Evolutionary conservation across 148 eudicot species (phyloP).

Genomic region (Fallopia convolvulus): DNA sequence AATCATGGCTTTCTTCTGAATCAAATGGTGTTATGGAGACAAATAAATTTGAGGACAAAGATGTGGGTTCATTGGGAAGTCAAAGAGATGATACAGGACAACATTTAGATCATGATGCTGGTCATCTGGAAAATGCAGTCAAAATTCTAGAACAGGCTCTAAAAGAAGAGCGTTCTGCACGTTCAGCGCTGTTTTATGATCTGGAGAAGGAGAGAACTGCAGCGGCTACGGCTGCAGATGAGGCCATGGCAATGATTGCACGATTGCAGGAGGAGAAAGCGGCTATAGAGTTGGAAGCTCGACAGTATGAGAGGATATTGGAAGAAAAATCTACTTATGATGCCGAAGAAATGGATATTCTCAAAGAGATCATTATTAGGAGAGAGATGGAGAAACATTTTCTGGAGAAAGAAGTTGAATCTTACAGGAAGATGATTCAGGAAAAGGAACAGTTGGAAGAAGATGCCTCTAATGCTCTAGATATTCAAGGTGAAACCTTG

Average conservation of each 20-base stretch:
- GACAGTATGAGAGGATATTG: conserved; percentile 82
- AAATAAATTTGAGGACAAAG: conserved; percentile 19
- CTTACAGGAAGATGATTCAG: conserved; percentile 41
- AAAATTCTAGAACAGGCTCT: conserved; percentile 56
- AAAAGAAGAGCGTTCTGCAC: conserved; percentile 60
- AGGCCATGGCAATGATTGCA: conserved; percentile 95
- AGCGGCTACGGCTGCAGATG: conserved; percentile 92
- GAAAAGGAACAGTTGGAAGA: conserved; percentile 33
- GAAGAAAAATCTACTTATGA: conserved; percentile 91
- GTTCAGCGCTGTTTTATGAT: conserved; percentile 59
- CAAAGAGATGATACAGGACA: conserved; percentile 15
- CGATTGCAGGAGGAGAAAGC: conserved; percentile 92
- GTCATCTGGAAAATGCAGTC: conserved; percentile 31
- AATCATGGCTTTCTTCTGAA: conserved; percentile 20
- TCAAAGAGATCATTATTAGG: conserved; percentile 72
- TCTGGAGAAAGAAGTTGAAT: conserved; percentile 81
- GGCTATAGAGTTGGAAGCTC: conserved; percentile 83
- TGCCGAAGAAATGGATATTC: conserved; percentile 87
- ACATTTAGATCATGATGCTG: conserved; percentile 17
- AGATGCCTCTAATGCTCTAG: conserved; percentile 14
- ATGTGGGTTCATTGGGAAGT: conserved; percentile 22
- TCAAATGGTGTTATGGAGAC: conserved; percentile 23
- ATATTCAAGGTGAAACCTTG: conserved; percentile 20
- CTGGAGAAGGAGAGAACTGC: conserved; percentile 92
- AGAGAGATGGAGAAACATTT: conserved; percentile 75